phyloP scores from a whole-genome alignment of 768 basidiomycete species.

The Psilocybe cubensis region DNA sequence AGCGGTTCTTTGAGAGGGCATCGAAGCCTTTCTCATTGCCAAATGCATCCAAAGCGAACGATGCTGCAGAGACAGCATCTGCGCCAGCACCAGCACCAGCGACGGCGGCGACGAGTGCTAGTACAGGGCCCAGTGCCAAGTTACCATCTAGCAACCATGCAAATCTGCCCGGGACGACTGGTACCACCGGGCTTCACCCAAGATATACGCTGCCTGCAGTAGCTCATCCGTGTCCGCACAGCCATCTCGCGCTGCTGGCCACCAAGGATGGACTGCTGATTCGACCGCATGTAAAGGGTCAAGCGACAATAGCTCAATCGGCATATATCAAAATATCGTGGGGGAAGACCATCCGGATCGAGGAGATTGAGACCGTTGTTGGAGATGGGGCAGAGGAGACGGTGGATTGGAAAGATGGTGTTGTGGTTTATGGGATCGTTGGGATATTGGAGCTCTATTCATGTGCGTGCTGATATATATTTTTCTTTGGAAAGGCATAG shows the following conservation, averaged over 20 bases:
- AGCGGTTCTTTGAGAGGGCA: constrained; percentile 42
- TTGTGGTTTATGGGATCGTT: constrained; percentile 75
- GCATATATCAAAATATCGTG: constrained; percentile 52
- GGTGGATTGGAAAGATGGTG: constrained; percentile 57
- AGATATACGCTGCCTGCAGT: constrained; percentile 67
- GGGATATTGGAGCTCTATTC: constrained; percentile 75
- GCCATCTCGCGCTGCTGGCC: constrained; percentile 64
- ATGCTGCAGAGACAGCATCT: neutral
- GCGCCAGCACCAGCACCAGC: too few relatives aligned
- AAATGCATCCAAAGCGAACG: constrained; percentile 14
- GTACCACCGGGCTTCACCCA: constrained; percentile 51
- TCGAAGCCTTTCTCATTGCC: constrained; percentile 38
- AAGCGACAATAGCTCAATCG: constrained; percentile 16
- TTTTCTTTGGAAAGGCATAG: neutral
- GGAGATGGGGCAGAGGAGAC: constrained; percentile 22
- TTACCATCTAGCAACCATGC: constrained; percentile 5
- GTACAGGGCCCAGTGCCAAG: neutral
- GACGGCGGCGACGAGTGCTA: neutral
- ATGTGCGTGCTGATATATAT: constrained; percentile 58
- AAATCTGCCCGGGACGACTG: constrained; percentile 13
- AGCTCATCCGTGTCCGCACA: constrained; percentile 77
- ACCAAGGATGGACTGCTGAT: constrained; percentile 69
- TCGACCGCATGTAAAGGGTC: constrained; percentile 47
- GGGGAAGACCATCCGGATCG: constrained; percentile 58
- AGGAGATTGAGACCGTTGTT: constrained; percentile 47